Percentiles rank a stretch among this genome's conserved stretches.
These are phyloP conservation scores for Penicillium sp. DNA, from an alignment of 2,329 filamentous ascomycete species.

Conservation along the genomic window DNA sequence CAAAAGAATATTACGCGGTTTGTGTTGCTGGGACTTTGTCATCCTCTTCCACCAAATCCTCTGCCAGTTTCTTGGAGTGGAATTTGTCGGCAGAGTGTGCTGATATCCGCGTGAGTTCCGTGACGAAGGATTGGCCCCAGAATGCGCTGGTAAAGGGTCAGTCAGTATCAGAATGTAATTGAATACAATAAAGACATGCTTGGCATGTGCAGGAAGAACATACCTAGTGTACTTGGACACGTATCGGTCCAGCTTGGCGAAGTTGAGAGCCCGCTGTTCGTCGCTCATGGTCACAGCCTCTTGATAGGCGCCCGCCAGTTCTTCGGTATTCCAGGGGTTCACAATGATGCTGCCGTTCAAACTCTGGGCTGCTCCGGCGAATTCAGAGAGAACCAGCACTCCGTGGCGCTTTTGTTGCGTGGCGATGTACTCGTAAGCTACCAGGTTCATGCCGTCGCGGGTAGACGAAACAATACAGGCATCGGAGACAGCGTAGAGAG, in stretches of 20 bases:
- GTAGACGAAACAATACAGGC: slow-evolving; percentile 90
- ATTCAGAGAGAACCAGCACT: slow-evolving; percentile 92
- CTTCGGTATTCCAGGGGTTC: slow-evolving; percentile 98
- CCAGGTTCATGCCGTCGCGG: slow-evolving; percentile 98
- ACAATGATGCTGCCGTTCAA: slow-evolving; percentile 91
- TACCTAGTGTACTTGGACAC: slow-evolving; percentile 93
- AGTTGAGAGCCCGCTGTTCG: slow-evolving; percentile 82
- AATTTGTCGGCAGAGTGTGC: slow-evolving; percentile 39
- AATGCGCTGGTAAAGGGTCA: slow-evolving; percentile 62
- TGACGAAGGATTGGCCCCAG: slow-evolving; percentile 93
- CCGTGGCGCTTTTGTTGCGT: slow-evolving; percentile 88
- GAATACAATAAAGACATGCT: not conserved
- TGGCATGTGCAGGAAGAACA: slow-evolving; percentile 10
- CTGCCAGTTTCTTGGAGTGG: slow-evolving; percentile 32
- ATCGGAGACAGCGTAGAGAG: slow-evolving; percentile 88
- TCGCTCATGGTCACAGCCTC: slow-evolving; percentile 96
- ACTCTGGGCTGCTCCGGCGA: slow-evolving; percentile 91
- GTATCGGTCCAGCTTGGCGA: slow-evolving; percentile 88
- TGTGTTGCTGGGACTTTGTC: not conserved
- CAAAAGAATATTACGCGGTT: slow-evolving; percentile 6
- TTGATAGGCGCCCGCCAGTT: slow-evolving; percentile 87
- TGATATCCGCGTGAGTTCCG: slow-evolving; percentile 68
- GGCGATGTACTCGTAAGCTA: slow-evolving; percentile 97
- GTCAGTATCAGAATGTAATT: not conserved
- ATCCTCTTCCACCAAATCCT: not conserved